A percentile compares a stretch with the other conserved stretches of the same genome.
phyloP scores from a whole-genome alignment of 257 asterid species.

The Fraxinus americana region DNA sequence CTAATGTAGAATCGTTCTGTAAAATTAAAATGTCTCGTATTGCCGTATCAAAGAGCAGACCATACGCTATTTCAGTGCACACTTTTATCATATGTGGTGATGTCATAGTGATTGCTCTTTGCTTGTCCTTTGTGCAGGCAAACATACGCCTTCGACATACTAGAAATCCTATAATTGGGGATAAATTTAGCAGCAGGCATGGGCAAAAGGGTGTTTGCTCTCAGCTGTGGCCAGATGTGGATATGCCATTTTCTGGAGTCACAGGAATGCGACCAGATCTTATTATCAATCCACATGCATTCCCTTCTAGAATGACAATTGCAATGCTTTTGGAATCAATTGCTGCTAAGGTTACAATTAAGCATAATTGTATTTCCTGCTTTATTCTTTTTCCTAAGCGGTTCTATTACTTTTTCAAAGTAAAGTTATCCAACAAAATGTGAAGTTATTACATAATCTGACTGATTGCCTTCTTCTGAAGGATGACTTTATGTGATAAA shows the following conservation, averaged over 20 bases:
- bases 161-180: constrained; percentile 92
- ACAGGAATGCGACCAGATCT: constrained; percentile 99
- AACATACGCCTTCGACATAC: constrained; percentile 80
- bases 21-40: neutral
- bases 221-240: constrained; percentile 89
- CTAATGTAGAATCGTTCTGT: neutral
- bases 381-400: neutral
- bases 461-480: neutral
- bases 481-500: neutral
- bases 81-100: constrained; percentile 3
- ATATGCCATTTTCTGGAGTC: constrained; percentile 90
- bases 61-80: neutral
- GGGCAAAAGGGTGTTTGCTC: constrained; percentile 99
- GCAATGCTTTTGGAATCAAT: constrained; percentile 97
- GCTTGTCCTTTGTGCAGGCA: constrained; percentile 56
- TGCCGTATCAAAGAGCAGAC: neutral
- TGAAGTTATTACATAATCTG: constrained; percentile 1
- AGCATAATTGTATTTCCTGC: constrained; percentile 16
- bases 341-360: constrained; percentile 80
- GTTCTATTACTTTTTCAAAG: constrained; percentile 2
- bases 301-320: constrained; percentile 97
- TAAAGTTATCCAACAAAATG: neutral
- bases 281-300: constrained; percentile 96
- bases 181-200: constrained; percentile 97
- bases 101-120: constrained; percentile 4